Base-by-base conservation (phyloP, 208 protist genomes). In the Phytomonas sp. region DNA sequence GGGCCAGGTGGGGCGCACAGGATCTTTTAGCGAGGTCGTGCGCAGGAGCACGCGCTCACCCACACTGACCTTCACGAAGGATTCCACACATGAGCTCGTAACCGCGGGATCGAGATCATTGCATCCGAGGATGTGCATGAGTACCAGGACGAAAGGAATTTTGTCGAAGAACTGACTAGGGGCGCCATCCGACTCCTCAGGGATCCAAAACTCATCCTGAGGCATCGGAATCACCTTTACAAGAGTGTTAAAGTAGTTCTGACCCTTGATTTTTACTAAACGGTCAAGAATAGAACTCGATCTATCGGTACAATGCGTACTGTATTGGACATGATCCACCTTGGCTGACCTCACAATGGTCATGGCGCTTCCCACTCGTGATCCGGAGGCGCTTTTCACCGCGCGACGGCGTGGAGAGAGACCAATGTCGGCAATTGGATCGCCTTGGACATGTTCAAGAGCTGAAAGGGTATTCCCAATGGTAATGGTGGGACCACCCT, bases 231-330 rank as follows among this genome's bases (percentile, higher is more conserved):
- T 67, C 42, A 95, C 86, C 71, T 84, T 82, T 4, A 92, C 86
- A 64, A 87, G 82, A 63, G 75, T 76, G 69, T 87, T 83, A 67
- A 95, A 92, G 77, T 95, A 95, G 73, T 80, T 84, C 63, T 95
- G 81, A 71, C 94, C 91, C 73, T 92, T 83, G 45, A 94, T 82
- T 73, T 92, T 92, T 29, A 95, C 88, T 74, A 86, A 94, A 64
- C 88, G 86, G 79, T 95, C 91, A 16, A 95, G 78, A 42, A 84
- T 74, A n/a, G 83, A 87, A 59, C 72, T 73, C 66, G 88, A 91
- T 31, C 73, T 74, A 29, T 87, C 75, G 33, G 83, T 76, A 64
- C 67, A 86, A 29, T 92, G 75, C 73, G 89, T 92, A 62, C 74
- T 82, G 65, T 87, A 83, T 63, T 90, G 80, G 33, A 76, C 79